phyloP scores from a whole-genome alignment of 2,329 filamentous ascomycete species.

The Periconia sp. region DNA sequence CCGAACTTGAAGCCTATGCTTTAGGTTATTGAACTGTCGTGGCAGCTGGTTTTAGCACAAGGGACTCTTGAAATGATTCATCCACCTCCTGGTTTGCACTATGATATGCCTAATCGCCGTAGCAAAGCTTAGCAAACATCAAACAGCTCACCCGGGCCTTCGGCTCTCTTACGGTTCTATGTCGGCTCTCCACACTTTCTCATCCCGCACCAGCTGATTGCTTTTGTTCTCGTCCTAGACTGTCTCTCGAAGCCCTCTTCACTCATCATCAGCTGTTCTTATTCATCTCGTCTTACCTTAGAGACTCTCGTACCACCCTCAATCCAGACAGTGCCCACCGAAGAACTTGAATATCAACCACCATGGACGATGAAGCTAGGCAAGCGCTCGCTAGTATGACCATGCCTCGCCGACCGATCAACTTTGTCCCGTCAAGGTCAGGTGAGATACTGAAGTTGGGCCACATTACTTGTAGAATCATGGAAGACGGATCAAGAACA shows the following conservation, averaged over 20 bases:
- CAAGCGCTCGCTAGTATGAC: conserved; percentile 39
- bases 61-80: background rate
- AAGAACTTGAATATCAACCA: conserved; percentile 1
- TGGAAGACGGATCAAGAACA: conserved; percentile 59
- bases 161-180: no score
- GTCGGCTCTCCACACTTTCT: background rate
- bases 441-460: conserved; percentile 59
- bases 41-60: no score
- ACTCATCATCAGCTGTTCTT: no score
- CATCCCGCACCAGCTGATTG: background rate
- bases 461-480: conserved; percentile 56
- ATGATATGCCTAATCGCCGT: no score
- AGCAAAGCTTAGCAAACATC: no score
- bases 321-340: background rate
- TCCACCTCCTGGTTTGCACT: background rate
- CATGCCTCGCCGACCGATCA: conserved; percentile 53
- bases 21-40: no score
- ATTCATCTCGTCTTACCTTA: no score
- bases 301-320: background rate
- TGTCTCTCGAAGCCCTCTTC: background rate
- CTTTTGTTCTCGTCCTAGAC: background rate
- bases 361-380: conserved; percentile 44
- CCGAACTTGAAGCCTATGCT: background rate
- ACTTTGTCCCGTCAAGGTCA: conserved; percentile 55
- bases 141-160: no score